Percentiles rank a stretch among this genome's conserved stretches.
These are phyloP conservation scores for Cornus kousa DNA, from an alignment of 148 eudicot genomes.

Conservation along the genomic window DNA sequence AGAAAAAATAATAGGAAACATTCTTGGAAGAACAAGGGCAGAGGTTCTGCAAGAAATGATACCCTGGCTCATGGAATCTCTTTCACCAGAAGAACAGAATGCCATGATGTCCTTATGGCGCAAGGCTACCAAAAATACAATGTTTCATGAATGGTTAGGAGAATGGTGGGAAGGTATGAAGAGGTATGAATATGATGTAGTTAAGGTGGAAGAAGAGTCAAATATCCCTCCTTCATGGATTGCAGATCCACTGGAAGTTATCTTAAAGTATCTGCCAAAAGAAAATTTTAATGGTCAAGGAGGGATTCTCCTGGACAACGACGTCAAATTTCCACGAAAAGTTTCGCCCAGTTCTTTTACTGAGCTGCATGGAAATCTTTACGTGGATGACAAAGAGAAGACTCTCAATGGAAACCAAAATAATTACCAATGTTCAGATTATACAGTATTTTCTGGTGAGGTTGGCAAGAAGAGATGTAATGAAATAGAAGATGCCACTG, in stretches of 20 bases:
- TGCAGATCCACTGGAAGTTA: conserved; percentile 39
- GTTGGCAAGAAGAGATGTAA: conserved; percentile 30
- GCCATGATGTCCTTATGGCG: conserved; percentile 72
- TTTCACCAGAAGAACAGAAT: conserved; percentile 65
- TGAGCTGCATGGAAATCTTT: conserved; percentile 13
- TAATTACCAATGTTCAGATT: conserved; percentile 27
- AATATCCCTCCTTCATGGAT: conserved; percentile 27
- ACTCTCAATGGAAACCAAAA: conserved; percentile 25
- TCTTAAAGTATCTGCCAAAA: conserved; percentile 32
- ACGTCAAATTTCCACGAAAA: conserved; percentile 15
- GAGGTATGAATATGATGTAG: conserved; percentile 19
- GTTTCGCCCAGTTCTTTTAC: conserved; percentile 9
- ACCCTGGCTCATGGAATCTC: conserved; percentile 72
- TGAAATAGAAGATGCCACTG: conserved; percentile 18
- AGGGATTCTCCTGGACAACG: conserved; percentile 13
- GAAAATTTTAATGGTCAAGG: conserved; percentile 24
- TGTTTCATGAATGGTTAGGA: conserved; percentile 79
- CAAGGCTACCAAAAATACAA: conserved; percentile 65
- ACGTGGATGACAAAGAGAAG: conserved; percentile 28
- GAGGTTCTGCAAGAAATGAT: conserved; percentile 78
- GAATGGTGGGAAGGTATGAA: conserved; percentile 91
- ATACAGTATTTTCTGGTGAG: conserved; percentile 22
- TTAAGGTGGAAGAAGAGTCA: conserved; percentile 37
- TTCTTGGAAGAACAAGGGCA: conserved; percentile 87
- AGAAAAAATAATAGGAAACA: conserved; percentile 68